phyloP scores from a whole-genome alignment of 148 eudicot species.

The Rhododendron vialii region DNA sequence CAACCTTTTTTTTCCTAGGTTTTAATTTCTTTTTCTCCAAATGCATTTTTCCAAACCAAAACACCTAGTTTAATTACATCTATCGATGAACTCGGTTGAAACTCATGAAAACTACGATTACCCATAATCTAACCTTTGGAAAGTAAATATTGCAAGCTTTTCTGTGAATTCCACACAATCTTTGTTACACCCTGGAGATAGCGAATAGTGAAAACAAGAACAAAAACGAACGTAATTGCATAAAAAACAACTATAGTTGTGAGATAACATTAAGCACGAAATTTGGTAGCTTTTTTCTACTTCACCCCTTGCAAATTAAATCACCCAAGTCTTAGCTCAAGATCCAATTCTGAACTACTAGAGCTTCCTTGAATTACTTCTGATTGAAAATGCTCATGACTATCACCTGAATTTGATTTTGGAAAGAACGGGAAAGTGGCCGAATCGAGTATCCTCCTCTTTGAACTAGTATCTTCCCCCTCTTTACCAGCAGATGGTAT shows the following conservation, averaged over 20 bases:
- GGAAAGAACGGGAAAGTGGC: slow-evolving; percentile 4
- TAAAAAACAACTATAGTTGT: not conserved
- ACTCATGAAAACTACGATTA: not conserved
- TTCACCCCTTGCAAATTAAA: slow-evolving; percentile 29
- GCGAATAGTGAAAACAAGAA: not conserved
- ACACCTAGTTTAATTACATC: not conserved
- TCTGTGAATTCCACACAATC: not conserved
- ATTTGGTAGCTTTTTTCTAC: slow-evolving; percentile 6
- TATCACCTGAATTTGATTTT: slow-evolving; percentile 11
- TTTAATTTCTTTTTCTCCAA: not conserved
- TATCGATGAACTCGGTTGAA: not conserved
- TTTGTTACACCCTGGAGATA: slow-evolving; percentile 10
- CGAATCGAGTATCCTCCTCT: slow-evolving; percentile 36
- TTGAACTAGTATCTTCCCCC: slow-evolving; percentile 17
- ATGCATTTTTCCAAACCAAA: too few species aligned
- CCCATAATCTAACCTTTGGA: not conserved
- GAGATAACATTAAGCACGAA: slow-evolving; percentile 1
- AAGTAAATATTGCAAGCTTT: not conserved
- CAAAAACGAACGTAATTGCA: not conserved
- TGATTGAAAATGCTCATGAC: slow-evolving; percentile 3
- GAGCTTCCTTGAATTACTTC: slow-evolving; percentile 23
- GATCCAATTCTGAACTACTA: slow-evolving; percentile 49
- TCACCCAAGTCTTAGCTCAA: slow-evolving; percentile 86
- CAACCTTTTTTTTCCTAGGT: not conserved
- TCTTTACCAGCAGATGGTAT: slow-evolving; percentile 6